Evolutionary conservation across 1,139 yeast genomes (phyloP), one percentile per base, ranked within the genome.

Genomic region (Eremothecium gossypii): DNA sequence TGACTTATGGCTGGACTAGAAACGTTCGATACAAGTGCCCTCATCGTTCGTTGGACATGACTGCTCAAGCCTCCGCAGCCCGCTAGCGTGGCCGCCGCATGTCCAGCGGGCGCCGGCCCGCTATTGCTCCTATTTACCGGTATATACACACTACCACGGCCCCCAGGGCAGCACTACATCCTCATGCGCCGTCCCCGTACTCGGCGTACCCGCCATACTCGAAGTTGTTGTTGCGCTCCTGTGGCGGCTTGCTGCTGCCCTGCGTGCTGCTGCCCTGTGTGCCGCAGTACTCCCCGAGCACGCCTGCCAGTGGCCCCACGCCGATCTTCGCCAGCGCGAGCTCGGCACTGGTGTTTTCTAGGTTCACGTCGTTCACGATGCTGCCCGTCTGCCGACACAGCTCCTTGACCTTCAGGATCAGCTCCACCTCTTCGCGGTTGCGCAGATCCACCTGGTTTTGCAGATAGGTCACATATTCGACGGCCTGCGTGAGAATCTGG

Each of bases 291-390:
- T 43, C 41, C 26, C 45, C 45, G 8, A 35, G 34, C 13, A 48
- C 47, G 11, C 69, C 80, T 1, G 83, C 77, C 44, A 81, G 64
- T 1, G 91, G 89, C 1, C 93, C 93, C 5, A 84, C 89, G 1
- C 94, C 94, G 44, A 84, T 81, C 51, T 76, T 75, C 0, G 89
- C 82, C 48, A 86, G 67, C 1, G 86, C 84, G 34, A 71, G 63
- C 58, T 85, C 95, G 0, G 95, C 96, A 58, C 89, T 80, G 2
- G 95, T 84, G 51, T 79, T 76, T 14, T 73, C 73, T 37, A 80
- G 69, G 41, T 77, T 73, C 13, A 78, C 50, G 41, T 63, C 65
- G 31, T 53, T 54, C 5, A 57, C 46, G 6, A 57, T 49, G 4
- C 68, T 23, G 54, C 61, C 51, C 60, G 74, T 54, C 60, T 62